Evolutionary conservation across 2,329 filamentous ascomycete species (phyloP), one percentile per base, ranked within the genome.

Genomic region (Talaromyces funiculosus): DNA sequence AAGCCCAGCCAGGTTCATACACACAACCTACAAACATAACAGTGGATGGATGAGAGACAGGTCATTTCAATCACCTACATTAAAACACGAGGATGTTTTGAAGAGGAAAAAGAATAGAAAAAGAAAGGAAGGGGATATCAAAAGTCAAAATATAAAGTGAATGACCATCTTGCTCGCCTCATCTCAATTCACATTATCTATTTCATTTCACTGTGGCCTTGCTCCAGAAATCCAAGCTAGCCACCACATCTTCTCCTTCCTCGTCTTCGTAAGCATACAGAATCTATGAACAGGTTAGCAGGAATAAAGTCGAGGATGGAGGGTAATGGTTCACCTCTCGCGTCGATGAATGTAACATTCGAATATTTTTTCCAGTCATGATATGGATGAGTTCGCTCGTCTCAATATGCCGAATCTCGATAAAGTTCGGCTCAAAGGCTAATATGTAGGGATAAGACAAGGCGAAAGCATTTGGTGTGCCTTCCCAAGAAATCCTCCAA

Each of bases 401-500:
- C 75, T 99, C 94, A 73, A 97, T 93, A 72, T 96, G 90, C 66
- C 94, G 84, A 68, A 99, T 89, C 78, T 99, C 94, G 67, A 99
- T 95, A 71, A 99, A 99, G 71, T 94, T 96, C 38, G 92, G 87
- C 77, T 99, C 94, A 73, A 99, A 99, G 0, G 93, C 94, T 69
- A 99, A 80, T 64, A 99, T 97, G 83, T 95, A 99, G 53, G 94
- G 94, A 70, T 95, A 95, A 66, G 92, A 96, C 59, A 97, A 86
- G 1, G 94, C 94, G 75, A 99, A 99, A 61, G 87, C 88, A 69
- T 91, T 89, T 42, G 94, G 94, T 47, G 86, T 90, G 60, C 94
- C 94, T 78, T 99, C 94, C 94, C 94, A 99, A 65, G 93, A 89
- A 71, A 99, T 96, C 69, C 89, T 88, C 94, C 94, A 99, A 75